A percentile compares a stretch with the other conserved stretches of the same genome.
Conservation (phyloP, 352 stramenopile species). For the Pythium coloratum region DNA sequence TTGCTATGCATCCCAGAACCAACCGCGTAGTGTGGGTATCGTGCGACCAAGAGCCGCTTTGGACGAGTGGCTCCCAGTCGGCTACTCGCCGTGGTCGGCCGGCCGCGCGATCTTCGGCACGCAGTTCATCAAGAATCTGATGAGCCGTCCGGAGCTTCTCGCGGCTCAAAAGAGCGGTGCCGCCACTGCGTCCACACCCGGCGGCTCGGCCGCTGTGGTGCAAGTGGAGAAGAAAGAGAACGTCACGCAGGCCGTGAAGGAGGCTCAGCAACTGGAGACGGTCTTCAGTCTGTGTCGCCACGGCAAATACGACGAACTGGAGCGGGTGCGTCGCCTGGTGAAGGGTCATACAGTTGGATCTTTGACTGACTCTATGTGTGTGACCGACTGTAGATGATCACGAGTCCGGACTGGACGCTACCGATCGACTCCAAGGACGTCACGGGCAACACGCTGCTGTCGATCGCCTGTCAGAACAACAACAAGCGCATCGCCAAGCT, state of each 20-base stretch:
- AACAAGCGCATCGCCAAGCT: conserved; percentile 96
- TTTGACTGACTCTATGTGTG: background rate
- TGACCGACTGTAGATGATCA: conserved; percentile 67
- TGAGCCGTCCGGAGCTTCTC: conserved; percentile 53
- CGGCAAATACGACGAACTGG: conserved; percentile 88
- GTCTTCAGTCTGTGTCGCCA: conserved; percentile 90
- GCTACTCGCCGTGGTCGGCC: conserved; percentile 92
- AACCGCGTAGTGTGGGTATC: conserved; percentile 84
- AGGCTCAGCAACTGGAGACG: conserved; percentile 87
- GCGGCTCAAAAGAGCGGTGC: conserved; percentile 28
- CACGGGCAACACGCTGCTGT: conserved; percentile 92
- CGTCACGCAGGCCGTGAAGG: conserved; percentile 79
- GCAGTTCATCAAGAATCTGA: conserved; percentile 67
- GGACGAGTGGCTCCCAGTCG: conserved; percentile 88
- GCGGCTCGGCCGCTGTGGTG: conserved; percentile 12
- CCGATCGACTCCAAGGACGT: conserved; percentile 92
- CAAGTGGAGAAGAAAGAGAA: conserved; percentile 61
- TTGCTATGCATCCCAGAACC: conserved; percentile 44
- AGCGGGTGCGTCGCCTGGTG: conserved; percentile 41
- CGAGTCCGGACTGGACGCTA: conserved; percentile 89
- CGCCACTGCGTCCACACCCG: background rate
- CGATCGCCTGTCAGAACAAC: conserved; percentile 94
- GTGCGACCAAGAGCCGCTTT: conserved; percentile 80
- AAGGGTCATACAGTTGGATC: conserved; percentile 21
- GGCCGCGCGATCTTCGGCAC: conserved; percentile 59